Evolutionary conservation across 306 rosid species (phyloP).

Genomic region (Nissolia schottii): DNA sequence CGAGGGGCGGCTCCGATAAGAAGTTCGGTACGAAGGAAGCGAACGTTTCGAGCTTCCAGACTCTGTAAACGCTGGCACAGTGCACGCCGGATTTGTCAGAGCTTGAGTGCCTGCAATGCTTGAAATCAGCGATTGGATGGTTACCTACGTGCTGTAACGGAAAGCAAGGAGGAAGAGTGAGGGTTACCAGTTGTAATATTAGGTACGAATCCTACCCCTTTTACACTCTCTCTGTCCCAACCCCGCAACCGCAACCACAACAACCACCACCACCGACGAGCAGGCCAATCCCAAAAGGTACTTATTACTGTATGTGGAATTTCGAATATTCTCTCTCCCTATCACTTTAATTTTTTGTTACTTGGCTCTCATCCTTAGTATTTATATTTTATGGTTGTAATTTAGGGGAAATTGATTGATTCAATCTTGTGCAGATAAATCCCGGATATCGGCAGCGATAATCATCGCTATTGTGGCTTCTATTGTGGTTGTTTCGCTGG

Average conservation of each 20-base stretch:
- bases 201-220: slow-evolving; percentile 7
- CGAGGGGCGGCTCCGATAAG: too few relatives aligned
- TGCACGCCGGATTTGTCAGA: too few relatives aligned
- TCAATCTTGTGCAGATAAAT: slow-evolving; percentile 23
- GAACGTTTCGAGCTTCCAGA: too few relatives aligned
- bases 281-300: neutral
- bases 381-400: neutral
- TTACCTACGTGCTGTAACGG: too few relatives aligned
- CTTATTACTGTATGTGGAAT: too few relatives aligned
- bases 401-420: neutral
- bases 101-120: too few relatives aligned
- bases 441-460: neutral
- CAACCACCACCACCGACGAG: too few relatives aligned
- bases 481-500: neutral
- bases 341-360: neutral
- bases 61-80: too few relatives aligned
- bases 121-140: too few relatives aligned
- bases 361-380: neutral
- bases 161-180: neutral
- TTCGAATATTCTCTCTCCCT: too few relatives aligned
- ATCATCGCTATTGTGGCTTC: slow-evolving; percentile 28
- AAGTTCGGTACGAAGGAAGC: too few relatives aligned
- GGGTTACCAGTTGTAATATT: slow-evolving; percentile 6
- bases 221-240: neutral
- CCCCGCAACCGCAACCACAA: neutral